Evolutionary conservation across 2,329 filamentous ascomycete genomes (phyloP).

Genomic region (Arthrobotrys megalospora): DNA sequence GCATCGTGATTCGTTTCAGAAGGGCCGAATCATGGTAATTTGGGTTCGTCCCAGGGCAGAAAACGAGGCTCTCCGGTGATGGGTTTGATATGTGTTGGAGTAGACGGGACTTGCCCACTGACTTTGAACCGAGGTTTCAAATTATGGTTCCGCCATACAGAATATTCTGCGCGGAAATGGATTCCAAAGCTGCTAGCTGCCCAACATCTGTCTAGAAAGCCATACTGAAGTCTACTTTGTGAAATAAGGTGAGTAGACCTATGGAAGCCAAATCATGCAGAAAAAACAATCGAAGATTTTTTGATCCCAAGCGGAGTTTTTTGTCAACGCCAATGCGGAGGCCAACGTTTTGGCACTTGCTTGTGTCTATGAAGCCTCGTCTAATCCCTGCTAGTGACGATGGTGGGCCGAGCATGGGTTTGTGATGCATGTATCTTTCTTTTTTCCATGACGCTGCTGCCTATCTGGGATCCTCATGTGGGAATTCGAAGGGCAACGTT

Average conservation of each 20-base stretch:
- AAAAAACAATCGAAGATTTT: slow-evolving; percentile 1
- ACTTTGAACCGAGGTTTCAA: slow-evolving; percentile 15
- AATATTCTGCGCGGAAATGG: neutral
- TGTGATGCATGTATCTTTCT: slow-evolving; percentile 50
- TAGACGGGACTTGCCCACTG: neutral
- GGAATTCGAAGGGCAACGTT: slow-evolving; percentile 42
- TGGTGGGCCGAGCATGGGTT: slow-evolving; percentile 46
- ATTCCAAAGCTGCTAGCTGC: slow-evolving; percentile 6
- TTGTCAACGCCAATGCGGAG: slow-evolving; percentile 44
- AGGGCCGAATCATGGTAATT: slow-evolving; percentile 7
- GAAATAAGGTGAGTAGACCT: neutral
- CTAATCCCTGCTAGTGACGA: slow-evolving; percentile 49
- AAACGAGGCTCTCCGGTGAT: slow-evolving; percentile 14
- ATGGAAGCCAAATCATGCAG: slow-evolving; percentile 18
- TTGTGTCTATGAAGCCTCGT: slow-evolving; percentile 38
- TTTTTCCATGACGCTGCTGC: slow-evolving; percentile 53
- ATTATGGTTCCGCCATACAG: neutral
- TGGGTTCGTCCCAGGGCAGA: slow-evolving; percentile 4
- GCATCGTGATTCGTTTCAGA: slow-evolving; percentile 35
- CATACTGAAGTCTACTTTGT: slow-evolving; percentile 8
- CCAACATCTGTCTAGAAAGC: neutral
- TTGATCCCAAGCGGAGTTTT: slow-evolving; percentile 25
- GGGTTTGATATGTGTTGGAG: neutral
- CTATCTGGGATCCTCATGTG: slow-evolving; percentile 60
- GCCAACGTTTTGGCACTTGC: slow-evolving; percentile 36